Evolutionary conservation across 805 yeast genomes (phyloP).

Genomic region (Wickerhamiella alocasiicola): DNA sequence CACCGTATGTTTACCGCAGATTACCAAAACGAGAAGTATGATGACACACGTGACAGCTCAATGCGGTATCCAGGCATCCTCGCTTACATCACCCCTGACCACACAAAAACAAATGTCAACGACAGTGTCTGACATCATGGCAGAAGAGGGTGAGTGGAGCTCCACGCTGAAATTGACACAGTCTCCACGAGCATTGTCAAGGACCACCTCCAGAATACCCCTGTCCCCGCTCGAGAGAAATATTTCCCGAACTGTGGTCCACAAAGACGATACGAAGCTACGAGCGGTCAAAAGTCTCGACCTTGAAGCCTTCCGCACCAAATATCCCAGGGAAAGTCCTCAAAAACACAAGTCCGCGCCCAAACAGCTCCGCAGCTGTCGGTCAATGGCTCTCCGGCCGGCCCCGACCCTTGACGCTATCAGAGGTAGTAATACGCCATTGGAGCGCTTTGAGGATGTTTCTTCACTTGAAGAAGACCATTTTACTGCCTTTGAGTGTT

Average conservation of each 20-base stretch:
- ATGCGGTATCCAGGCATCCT: too few species aligned
- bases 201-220: background rate
- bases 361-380: background rate
- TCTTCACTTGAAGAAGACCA: conserved; percentile 1
- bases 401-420: background rate
- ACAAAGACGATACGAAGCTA: conserved; percentile 3
- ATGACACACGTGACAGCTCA: too few species aligned
- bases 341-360: background rate
- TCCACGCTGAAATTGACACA: background rate
- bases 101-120: too few species aligned
- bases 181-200: conserved; percentile 2
- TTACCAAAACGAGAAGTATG: too few species aligned
- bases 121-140: too few species aligned
- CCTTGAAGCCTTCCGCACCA: background rate
- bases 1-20: too few species aligned
- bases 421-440: background rate
- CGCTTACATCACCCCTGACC: too few species aligned
- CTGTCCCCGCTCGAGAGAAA: conserved; percentile 2
- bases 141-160: conserved; percentile 1
- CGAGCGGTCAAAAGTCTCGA: conserved; percentile 9
- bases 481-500: too few species aligned
- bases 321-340: background rate
- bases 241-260: background rate
- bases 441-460: background rate
- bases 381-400: conserved; percentile 3